Evolutionary conservation across 225 moss, liverwort and hornwort genomes (phyloP).

Genomic region (Ulota crispa): DNA sequence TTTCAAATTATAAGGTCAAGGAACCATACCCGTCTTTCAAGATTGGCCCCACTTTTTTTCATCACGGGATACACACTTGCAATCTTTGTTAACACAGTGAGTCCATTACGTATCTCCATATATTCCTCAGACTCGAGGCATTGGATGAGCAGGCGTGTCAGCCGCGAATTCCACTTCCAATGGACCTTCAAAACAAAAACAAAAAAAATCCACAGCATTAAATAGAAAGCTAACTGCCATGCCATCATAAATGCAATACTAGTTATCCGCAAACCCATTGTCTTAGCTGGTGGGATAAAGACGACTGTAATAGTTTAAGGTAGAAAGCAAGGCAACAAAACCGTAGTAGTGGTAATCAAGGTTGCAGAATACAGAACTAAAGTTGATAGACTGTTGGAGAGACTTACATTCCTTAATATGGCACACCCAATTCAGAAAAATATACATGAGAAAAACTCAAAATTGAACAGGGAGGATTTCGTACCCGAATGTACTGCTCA

Average conservation of each 20-base stretch:
- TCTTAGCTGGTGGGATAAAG: neutral
- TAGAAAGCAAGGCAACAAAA: neutral
- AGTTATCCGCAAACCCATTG: neutral
- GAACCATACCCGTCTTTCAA: slow-evolving; percentile 78
- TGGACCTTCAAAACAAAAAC: slow-evolving; percentile 64
- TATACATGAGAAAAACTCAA: neutral
- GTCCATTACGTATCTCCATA: slow-evolving; percentile 98
- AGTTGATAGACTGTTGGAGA: neutral
- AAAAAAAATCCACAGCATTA: slow-evolving; percentile 5
- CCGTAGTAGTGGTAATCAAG: neutral
- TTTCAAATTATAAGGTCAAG: neutral
- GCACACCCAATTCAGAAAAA: neutral
- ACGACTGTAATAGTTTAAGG: neutral
- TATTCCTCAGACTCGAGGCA: slow-evolving; percentile 96
- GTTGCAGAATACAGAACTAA: neutral
- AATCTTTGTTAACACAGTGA: slow-evolving; percentile 93
- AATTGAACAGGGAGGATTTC: neutral
- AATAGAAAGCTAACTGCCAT: neutral
- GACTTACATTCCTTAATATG: neutral
- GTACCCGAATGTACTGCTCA: slow-evolving; percentile 81
- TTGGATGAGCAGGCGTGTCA: slow-evolving; percentile 89
- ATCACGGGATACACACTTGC: slow-evolving; percentile 93
- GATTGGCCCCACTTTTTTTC: slow-evolving; percentile 92
- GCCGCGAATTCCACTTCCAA: slow-evolving; percentile 99
- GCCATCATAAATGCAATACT: neutral